These are phyloP conservation scores for Orychophragmus violaceus DNA, from an alignment of 345 rosid genomes.

Conservation along the genomic window DNA sequence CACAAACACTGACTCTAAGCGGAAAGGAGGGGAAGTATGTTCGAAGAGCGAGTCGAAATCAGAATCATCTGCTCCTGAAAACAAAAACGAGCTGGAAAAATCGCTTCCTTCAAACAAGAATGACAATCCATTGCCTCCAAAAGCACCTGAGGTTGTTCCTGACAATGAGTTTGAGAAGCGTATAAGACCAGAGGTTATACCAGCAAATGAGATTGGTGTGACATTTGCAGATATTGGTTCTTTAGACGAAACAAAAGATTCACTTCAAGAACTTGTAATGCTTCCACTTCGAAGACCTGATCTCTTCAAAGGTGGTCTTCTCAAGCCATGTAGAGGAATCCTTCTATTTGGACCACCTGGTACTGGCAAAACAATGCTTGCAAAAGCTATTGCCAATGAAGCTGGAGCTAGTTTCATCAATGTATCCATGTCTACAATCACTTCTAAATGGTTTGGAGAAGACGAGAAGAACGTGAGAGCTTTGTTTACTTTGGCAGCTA, in stretches of 20 bases:
- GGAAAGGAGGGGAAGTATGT: slow-evolving; percentile 41
- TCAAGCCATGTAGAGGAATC: slow-evolving; percentile 96
- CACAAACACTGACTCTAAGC: slow-evolving; percentile 67
- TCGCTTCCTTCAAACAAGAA: slow-evolving; percentile 56
- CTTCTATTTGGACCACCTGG: slow-evolving; percentile 97
- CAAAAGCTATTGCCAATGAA: slow-evolving; percentile 97
- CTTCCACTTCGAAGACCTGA: slow-evolving; percentile 95
- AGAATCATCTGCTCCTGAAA: slow-evolving; percentile 42
- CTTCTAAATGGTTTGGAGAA: slow-evolving; percentile 99
- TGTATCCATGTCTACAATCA: slow-evolving; percentile 97
- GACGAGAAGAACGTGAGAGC: slow-evolving; percentile 98
- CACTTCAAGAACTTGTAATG: slow-evolving; percentile 97
- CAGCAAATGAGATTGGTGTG: slow-evolving; percentile 91
- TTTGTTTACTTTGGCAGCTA: slow-evolving; percentile 82
- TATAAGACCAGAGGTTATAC: slow-evolving; percentile 47
- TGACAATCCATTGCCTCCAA: slow-evolving; percentile 56
- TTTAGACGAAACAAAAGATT: slow-evolving; percentile 81
- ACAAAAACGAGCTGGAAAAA: slow-evolving; percentile 57
- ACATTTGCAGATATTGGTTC: slow-evolving; percentile 95
- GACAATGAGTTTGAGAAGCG: slow-evolving; percentile 90
- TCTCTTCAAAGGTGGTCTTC: slow-evolving; percentile 93
- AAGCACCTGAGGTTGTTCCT: slow-evolving; percentile 72
- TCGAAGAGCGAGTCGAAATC: slow-evolving; percentile 60
- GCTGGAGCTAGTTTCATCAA: slow-evolving; percentile 99
- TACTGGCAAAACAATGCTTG: slow-evolving; percentile 99